Evolutionary conservation across 2,329 filamentous ascomycete species (phyloP), one percentile per base, ranked within the genome.

Genomic region (Clonostachys solani): DNA sequence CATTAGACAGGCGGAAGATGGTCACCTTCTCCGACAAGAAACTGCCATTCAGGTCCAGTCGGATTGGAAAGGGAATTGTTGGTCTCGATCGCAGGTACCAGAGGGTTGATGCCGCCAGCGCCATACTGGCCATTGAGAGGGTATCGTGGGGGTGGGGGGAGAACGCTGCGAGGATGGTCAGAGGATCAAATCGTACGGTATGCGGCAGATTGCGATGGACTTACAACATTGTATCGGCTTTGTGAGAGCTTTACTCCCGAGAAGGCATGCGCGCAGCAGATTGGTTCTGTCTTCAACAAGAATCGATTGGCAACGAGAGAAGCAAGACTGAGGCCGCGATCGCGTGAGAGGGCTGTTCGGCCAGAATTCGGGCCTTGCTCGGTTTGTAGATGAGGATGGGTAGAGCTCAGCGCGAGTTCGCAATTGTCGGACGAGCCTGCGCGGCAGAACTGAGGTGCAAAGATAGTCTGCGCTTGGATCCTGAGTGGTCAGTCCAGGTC

Each of bases 11-110:
- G 36, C 10, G 36, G 36, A n/a, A 10, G 10, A 18, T 12, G 12
- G 15, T n/a, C 49, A 89, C 91, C 94, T 83, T 99, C 94, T 66
- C 92, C 94, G 43, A 92, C 91, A 40, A 96, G 83, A 56, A 99
- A 85, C 63, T 95, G 89, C 67, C 90, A 89, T 58, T 96, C 92
- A 19, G 88, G 81, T 6, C 89, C 89, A 35, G 83, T 83, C 19
- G 89, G 92, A 58, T 88, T 87, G 48, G 81, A 83, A 51, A 99
- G 73, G 37, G 84, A 86, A 64, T 97, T 99, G 68, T 94, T 95
- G 46, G 92, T 96, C 77, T 99, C 94, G 60, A 96, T 86, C 66
- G 95, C 81, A 36, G 87, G 86, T 36, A 82, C 75, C 45, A 83
- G 76, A 63, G 85, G 78, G 52, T 84, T 84, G 60, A 84, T 80